A percentile compares a stretch with the other conserved stretches of the same genome.
phyloP scores from a whole-genome alignment of 2,329 filamentous ascomycete species.

The Scorias spongiosa region DNA sequence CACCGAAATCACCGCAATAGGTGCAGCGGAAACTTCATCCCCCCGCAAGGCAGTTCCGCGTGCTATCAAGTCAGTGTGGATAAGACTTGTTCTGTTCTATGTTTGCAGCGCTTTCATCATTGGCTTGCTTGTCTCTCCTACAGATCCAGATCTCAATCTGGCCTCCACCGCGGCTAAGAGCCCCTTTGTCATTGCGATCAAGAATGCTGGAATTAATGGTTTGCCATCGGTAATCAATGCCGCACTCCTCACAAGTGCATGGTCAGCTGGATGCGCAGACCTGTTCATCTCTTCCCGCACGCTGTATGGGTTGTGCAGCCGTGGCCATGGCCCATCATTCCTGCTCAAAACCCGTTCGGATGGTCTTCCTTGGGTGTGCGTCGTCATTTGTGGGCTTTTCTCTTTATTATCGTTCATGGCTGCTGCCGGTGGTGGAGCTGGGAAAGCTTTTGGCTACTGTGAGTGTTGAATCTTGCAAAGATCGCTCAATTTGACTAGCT shows the following conservation, averaged over 20 bases:
- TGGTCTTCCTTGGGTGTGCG: too few species aligned
- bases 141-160: constrained; percentile 34
- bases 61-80: not conserved
- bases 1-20: not conserved
- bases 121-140: constrained; percentile 42
- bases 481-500: too few species aligned
- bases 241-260: constrained; percentile 54
- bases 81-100: constrained; percentile 40
- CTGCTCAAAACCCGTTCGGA: not conserved
- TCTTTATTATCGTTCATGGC: too few species aligned
- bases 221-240: constrained; percentile 61
- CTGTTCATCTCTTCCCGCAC: not conserved
- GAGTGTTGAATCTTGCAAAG: too few species aligned
- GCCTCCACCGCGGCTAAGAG: constrained; percentile 15
- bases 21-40: not conserved
- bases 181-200: constrained; percentile 56
- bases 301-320: not conserved
- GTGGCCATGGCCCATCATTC: not conserved
- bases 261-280: constrained; percentile 30
- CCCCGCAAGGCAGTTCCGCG: not conserved
- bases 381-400: too few species aligned
- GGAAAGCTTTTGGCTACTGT: too few species aligned
- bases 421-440: too few species aligned
- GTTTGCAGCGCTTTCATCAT: constrained; percentile 38
- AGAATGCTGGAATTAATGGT: constrained; percentile 47